A percentile compares a stretch with the other conserved stretches of the same genome.
phyloP scores from a whole-genome alignment of 768 basidiomycete genomes.

The Leccinum fibrillosum region DNA sequence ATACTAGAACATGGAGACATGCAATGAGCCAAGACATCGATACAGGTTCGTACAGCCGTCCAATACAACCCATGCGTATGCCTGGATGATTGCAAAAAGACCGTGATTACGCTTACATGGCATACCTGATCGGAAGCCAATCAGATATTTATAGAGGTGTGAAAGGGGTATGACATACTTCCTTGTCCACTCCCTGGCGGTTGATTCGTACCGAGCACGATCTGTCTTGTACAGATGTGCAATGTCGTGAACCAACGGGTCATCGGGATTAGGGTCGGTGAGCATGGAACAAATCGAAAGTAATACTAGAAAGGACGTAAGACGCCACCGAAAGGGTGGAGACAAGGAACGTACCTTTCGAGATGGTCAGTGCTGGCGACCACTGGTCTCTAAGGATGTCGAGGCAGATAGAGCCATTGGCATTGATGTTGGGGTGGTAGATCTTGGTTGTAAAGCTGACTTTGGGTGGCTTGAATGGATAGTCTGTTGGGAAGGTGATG shows the following conservation, averaged over 20 bases:
- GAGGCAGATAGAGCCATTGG: constrained; percentile 97
- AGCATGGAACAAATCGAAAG: constrained; percentile 99
- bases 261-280: constrained; percentile 99
- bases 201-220: constrained; percentile 93
- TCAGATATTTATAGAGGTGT: neutral
- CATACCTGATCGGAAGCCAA: constrained; percentile 33
- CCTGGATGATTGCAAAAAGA: constrained; percentile 19
- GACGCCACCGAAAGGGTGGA: constrained; percentile 2
- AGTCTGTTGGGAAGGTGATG: constrained; percentile 93
- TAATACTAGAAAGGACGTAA: constrained; percentile 53
- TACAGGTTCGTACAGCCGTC: constrained; percentile 32
- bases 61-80: constrained; percentile 29
- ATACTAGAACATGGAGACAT: constrained; percentile 33
- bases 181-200: constrained; percentile 99
- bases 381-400: constrained; percentile 99
- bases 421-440: constrained; percentile 99
- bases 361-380: constrained; percentile 98
- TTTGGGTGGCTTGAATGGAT: constrained; percentile 99
- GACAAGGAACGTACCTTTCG: constrained; percentile 70
- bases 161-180: constrained; percentile 59
- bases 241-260: constrained; percentile 97
- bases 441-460: constrained; percentile 99
- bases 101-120: constrained; percentile 46
- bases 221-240: constrained; percentile 99
- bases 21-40: constrained; percentile 31